Evolutionary conservation across 441 rosid species (phyloP).

Genomic region (Viola pubescens): DNA sequence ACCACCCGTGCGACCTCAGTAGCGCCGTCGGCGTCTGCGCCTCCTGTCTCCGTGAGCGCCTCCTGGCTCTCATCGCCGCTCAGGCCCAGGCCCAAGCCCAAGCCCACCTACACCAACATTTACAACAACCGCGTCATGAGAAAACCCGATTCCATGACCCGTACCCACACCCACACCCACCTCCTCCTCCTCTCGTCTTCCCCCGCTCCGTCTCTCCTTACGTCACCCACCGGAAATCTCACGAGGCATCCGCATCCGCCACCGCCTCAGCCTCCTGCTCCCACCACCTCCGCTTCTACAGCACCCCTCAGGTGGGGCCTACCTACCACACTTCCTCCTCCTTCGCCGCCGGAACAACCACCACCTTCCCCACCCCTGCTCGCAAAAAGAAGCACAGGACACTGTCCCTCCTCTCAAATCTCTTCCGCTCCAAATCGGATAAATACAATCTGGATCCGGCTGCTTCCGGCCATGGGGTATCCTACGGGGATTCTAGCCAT

Average conservation of each 20-base stretch:
- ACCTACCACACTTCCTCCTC: constrained; percentile 7
- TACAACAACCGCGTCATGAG: constrained; percentile 1
- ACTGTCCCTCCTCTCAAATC: constrained; percentile 34
- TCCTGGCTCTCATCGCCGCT: constrained; percentile 45
- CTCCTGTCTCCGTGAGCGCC: constrained; percentile 82
- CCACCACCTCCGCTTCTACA: constrained; percentile 30
- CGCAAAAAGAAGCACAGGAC: constrained; percentile 24
- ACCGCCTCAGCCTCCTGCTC: constrained; percentile 24
- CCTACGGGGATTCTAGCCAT: constrained; percentile 20
- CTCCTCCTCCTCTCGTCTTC: constrained; percentile 41
- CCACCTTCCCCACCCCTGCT: neutral
- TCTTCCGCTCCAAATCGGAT: constrained; percentile 60
- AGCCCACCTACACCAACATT: no score
- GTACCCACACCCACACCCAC: constrained; percentile 19
- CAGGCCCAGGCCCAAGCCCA: constrained; percentile 29
- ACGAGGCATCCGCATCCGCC: constrained; percentile 24
- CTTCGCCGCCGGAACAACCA: neutral
- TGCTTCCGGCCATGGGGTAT: neutral
- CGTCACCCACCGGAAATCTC: constrained; percentile 55
- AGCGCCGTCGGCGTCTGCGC: constrained; percentile 79
- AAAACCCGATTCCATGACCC: constrained; percentile 19
- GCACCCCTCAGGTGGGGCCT: constrained; percentile 58
- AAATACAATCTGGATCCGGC: constrained; percentile 36
- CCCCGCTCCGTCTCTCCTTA: constrained; percentile 88
- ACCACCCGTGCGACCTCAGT: constrained; percentile 55